These are phyloP conservation scores for Achlya hypogyna DNA, from an alignment of 352 stramenopile genomes.

Conservation along the genomic window DNA sequence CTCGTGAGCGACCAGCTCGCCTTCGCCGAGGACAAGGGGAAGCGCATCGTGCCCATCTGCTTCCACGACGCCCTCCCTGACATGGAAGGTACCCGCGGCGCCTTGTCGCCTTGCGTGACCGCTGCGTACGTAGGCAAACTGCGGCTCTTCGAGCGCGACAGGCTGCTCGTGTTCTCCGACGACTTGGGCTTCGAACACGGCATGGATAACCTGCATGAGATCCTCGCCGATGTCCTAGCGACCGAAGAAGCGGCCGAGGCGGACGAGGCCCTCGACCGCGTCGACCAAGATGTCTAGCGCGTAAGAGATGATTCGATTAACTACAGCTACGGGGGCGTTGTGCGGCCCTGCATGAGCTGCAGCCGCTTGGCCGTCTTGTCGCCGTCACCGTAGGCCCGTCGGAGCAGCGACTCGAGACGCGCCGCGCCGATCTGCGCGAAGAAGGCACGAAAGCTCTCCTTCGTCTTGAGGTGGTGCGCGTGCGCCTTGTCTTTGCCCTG, in stretches of 20 bases:
- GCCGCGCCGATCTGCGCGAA: constrained; percentile 47
- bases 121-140: constrained; percentile 5
- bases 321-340: neutral
- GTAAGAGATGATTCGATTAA: neutral
- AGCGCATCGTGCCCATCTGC: constrained; percentile 63
- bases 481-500: constrained; percentile 33
- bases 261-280: neutral
- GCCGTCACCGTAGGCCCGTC: constrained; percentile 35
- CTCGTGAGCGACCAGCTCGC: constrained; percentile 74
- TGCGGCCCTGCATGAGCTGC: constrained; percentile 49
- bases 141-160: constrained; percentile 11
- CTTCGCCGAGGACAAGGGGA: constrained; percentile 75
- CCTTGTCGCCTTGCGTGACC: neutral
- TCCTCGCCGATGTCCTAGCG: neutral
- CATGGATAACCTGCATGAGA: constrained; percentile 29
- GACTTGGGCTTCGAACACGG: constrained; percentile 59
- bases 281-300: neutral
- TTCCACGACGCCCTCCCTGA: neutral
- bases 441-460: constrained; percentile 57
- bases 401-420: constrained; percentile 40
- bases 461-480: constrained; percentile 50
- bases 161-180: constrained; percentile 43
- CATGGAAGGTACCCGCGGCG: neutral
- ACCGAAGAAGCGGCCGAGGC: neutral
- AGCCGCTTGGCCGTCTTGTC: constrained; percentile 53